Percentiles rank a stretch among this genome's conserved stretches.
phyloP scores from a whole-genome alignment of 2,329 filamentous ascomycete genomes.

The Pseudopyrenochaeta lycopersici region DNA sequence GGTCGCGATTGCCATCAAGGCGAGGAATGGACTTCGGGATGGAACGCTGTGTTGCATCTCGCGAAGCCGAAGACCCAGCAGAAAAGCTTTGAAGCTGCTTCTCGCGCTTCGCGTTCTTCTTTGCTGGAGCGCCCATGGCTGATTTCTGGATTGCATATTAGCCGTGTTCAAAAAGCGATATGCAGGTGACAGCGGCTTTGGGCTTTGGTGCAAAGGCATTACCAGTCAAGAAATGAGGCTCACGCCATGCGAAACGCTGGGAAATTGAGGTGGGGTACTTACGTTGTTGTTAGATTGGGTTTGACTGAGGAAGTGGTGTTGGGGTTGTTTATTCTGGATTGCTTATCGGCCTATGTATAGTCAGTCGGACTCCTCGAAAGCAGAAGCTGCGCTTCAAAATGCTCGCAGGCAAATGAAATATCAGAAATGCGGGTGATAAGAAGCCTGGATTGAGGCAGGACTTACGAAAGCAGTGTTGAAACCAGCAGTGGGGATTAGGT shows the following conservation, averaged over 20 bases:
- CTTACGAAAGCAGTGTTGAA: slow-evolving; percentile 4
- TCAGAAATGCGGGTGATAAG: slow-evolving; percentile 1
- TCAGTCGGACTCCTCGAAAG: slow-evolving; percentile 21
- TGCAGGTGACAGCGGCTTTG: neutral
- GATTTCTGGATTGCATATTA: slow-evolving; percentile 28
- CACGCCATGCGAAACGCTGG: neutral
- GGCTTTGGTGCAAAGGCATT: neutral
- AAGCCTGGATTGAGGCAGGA: neutral
- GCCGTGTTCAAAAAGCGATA: slow-evolving; percentile 14
- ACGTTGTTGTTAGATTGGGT: slow-evolving; percentile 22
- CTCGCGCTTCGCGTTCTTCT: slow-evolving; percentile 44
- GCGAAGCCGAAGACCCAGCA: slow-evolving; percentile 34
- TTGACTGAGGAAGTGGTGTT: slow-evolving; percentile 1
- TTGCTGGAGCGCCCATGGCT: slow-evolving; percentile 51
- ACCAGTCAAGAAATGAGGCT: neutral
- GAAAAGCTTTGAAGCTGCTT: slow-evolving; percentile 36
- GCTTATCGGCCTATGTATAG: slow-evolving; percentile 15
- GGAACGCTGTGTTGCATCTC: slow-evolving; percentile 35
- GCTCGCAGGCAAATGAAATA: slow-evolving; percentile 9
- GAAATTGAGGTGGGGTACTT: slow-evolving; percentile 7
- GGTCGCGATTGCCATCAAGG: slow-evolving; percentile 48
- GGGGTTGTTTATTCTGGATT: slow-evolving; percentile 15
- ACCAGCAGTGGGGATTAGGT: no score
- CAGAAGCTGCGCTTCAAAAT: slow-evolving; percentile 11
- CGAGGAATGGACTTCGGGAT: slow-evolving; percentile 38